Evolutionary conservation across 495 filamentous ascomycete genomes (phyloP).

Genomic region (Trichoderma asperelloides): DNA sequence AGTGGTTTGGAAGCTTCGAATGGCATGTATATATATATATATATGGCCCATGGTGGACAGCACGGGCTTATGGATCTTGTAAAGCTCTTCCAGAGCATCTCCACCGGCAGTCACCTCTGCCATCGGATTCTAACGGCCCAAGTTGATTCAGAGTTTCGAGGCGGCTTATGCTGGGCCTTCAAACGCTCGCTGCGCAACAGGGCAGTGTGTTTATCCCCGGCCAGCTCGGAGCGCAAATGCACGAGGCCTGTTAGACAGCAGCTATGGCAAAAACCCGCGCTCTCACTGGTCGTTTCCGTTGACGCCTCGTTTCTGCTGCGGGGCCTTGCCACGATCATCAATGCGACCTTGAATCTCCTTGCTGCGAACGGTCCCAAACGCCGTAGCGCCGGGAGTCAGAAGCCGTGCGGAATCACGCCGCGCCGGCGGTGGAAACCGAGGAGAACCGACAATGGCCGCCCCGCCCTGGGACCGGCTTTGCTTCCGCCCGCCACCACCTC

Average conservation of each 20-base stretch:
- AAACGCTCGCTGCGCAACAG: background rate
- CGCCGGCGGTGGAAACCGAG: slow-evolving; percentile 5
- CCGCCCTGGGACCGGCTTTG: background rate
- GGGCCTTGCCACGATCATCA: background rate
- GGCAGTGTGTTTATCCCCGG: background rate
- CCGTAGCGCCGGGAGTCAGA: background rate
- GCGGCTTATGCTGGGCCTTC: background rate
- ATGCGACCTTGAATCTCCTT: background rate
- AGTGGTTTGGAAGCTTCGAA: background rate
- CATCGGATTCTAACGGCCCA: slow-evolving; percentile 1
- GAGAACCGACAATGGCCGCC: slow-evolving; percentile 10
- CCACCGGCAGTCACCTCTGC: background rate
- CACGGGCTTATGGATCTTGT: background rate
- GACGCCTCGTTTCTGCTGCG: background rate
- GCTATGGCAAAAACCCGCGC: background rate
- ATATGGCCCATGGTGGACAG: background rate
- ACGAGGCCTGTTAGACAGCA: background rate
- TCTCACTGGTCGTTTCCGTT: background rate
- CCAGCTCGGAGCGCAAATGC: background rate
- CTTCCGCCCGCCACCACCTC: background rate
- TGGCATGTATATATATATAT: background rate
- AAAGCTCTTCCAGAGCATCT: background rate
- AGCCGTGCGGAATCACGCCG: slow-evolving; percentile 7
- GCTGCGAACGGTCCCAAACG: background rate
- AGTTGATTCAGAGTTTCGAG: background rate